Evolutionary conservation across 257 asterid species (phyloP), one percentile per base, ranked within the genome.

Genomic region (Solanum boliviense): DNA sequence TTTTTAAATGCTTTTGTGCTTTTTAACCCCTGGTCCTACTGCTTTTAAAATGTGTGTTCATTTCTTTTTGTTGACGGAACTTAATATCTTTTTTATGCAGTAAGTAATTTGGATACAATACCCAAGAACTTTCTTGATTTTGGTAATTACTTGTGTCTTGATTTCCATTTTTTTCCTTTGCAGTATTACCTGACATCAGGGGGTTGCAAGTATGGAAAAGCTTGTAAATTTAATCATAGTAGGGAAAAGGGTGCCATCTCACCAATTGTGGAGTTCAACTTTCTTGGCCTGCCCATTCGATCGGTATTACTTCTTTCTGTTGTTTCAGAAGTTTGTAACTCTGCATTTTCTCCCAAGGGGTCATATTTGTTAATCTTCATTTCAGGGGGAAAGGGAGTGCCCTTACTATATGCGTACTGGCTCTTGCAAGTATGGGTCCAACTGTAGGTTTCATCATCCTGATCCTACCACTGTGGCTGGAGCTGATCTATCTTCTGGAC

Each of bases 351-450:
- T 67, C 74, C 82, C 65, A 83, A 52, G 86, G 71, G 31, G 56
- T 48, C 41, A 62, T 82, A 44, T 81, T 27, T 81, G 85, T 21
- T 46, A 27, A 65, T 65, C 35, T 83, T 87, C 82, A 52, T 87
- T 67, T 83, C 94, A 96, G 98, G 96, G 93, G 85, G 98, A 95
- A 91, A 95, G 76, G 88, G 98, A 94, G 89, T 96, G 99, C 87
- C 97, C 98, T 52, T 96, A 92, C 92, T 96, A 96, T 93, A 94
- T 96, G 99, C 98, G 99, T 89, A 94, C 90, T 90, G 99, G 98
- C 62, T 93, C 98, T 89, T 95, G 99, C 95, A 95, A 95, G 91
- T 94, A 95, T 84, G 98, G 98, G 86, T 88, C 95, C 6, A 94
- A 72, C 91, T 96, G 99, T 92, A 94, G 96, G 93, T 96, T 92